These are phyloP conservation scores for Boletus rubroflammeus DNA, from an alignment of 768 basidiomycete genomes.

Conservation along the genomic window DNA sequence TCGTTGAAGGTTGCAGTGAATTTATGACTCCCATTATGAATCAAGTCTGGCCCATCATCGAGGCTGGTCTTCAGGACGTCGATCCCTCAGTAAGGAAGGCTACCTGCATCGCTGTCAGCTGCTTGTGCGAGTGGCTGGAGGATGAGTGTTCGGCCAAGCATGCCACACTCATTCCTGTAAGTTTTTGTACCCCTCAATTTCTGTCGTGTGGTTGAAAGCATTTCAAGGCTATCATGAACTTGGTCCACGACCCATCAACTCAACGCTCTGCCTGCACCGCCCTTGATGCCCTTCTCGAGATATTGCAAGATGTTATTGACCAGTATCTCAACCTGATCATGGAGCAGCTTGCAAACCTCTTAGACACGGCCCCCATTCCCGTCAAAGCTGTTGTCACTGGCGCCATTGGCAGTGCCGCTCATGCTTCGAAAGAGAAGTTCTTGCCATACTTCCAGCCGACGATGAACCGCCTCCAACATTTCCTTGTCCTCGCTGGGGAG, in stretches of 20 bases:
- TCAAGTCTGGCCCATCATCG: constrained; percentile 92
- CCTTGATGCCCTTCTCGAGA: constrained; percentile 93
- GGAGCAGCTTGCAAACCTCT: constrained; percentile 84
- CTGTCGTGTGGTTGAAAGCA: not conserved
- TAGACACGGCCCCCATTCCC: constrained; percentile 79
- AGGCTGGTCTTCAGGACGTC: constrained; percentile 78
- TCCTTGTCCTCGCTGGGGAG: constrained; percentile 79
- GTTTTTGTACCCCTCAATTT: constrained; percentile 21
- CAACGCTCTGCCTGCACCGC: constrained; percentile 95
- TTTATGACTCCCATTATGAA: constrained; percentile 92
- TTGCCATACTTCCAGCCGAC: constrained; percentile 91
- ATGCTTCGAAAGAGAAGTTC: constrained; percentile 90
- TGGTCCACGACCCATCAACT: constrained; percentile 82
- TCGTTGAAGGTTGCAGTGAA: constrained; percentile 97
- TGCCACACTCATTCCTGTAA: constrained; percentile 76
- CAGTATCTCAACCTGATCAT: constrained; percentile 92
- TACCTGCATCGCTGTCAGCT: constrained; percentile 92
- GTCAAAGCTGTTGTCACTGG: constrained; percentile 96
- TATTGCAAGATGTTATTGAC: constrained; percentile 85
- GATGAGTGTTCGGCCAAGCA: constrained; percentile 89
- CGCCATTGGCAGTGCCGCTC: constrained; percentile 96
- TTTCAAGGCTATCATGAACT: constrained; percentile 77
- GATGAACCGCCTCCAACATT: constrained; percentile 84
- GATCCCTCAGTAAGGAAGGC: constrained; percentile 91
- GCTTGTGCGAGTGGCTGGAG: constrained; percentile 95